phyloP scores from a whole-genome alignment of 345 rosid genomes.

The Arabidopsis arenosa region DNA sequence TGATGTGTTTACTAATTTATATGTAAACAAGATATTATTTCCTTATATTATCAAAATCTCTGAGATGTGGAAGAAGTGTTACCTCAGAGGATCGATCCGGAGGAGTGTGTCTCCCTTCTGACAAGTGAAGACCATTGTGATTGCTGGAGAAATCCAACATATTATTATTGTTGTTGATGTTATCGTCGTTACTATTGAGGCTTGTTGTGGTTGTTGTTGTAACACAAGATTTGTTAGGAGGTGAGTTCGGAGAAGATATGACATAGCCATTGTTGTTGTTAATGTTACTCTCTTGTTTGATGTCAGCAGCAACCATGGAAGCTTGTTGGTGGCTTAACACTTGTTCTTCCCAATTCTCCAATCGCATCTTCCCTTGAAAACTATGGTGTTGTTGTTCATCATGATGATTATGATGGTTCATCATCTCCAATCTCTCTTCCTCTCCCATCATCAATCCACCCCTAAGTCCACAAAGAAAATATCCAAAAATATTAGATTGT shows the following conservation, averaged over 20 bases:
- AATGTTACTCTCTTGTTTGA: constrained; percentile 71
- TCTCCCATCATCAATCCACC: constrained; percentile 72
- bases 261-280: constrained; percentile 48
- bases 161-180: constrained; percentile 50
- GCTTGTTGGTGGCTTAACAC: constrained; percentile 59
- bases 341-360: constrained; percentile 76
- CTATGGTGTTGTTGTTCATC: constrained; percentile 33
- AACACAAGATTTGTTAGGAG: constrained; percentile 67
- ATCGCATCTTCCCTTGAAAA: constrained; percentile 57
- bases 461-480: constrained; percentile 44
- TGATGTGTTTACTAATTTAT: constrained; percentile 21
- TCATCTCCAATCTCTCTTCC: constrained; percentile 57
- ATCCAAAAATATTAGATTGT: constrained; percentile 17
- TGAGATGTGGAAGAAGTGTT: constrained; percentile 12
- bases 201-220: constrained; percentile 57
- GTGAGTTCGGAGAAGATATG: constrained; percentile 57
- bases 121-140: constrained; percentile 46
- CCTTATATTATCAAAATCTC: neutral
- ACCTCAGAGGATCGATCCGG: constrained; percentile 87
- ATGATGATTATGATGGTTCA: constrained; percentile 40
- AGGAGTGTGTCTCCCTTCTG: constrained; percentile 65
- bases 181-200: constrained; percentile 44
- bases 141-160: constrained; percentile 74
- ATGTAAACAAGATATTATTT: neutral
- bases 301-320: constrained; percentile 47